Base-by-base conservation (phyloP, 2,329 filamentous ascomycete genomes). In the Triangularia verruculosa region DNA sequence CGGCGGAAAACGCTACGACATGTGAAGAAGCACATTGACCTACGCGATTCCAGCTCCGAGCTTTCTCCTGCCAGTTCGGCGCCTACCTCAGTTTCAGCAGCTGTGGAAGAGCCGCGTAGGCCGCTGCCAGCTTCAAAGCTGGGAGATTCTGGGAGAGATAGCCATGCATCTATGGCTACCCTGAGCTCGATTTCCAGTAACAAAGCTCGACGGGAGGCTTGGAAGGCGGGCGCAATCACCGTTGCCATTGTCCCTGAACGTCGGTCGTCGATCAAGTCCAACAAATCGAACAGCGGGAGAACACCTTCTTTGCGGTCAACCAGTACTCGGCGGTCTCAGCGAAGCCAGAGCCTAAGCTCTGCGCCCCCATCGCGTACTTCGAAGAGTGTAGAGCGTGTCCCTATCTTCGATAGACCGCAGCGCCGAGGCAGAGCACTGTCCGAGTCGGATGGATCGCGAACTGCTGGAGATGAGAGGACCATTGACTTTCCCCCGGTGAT, bases 241-340 rank as follows among this genome's bases (percentile, higher is more conserved):
- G 86, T 89, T 7, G 80, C 88, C 6, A 79, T 89, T 20, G 82
- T 89, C 58, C 86, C 86, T 6, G 82, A 84, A 61, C 83, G 86
- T 15, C 77, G 74, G 15, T 83, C 85, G 6, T 87, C 85, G 3
- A 74, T 79, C 11, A 82, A 81, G 64, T 79, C 82, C 7, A 78
- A 71, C 59, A 47, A 47, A 9, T 25, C 51, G 22, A 54, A 54
- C 51, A 54, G 5, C n/a, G 79, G 77, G 34, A 77, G 72, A 53
- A 78, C 84, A 30, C 83, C 82, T 3, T 88, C 86, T 1, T 74
- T 88, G 15, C 81, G 85, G 61, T 88, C 86, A 20, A 84, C 81
- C n/a, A 87, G 83, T 66, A 89, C 86, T 70, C 80, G 80, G 58
- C 80, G 78, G 55, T 84, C 84, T 1, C 83, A 79, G 69, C 76